Conservation (phyloP, 2,329 filamentous ascomycete species). For the Penicillium brasilianum region DNA sequence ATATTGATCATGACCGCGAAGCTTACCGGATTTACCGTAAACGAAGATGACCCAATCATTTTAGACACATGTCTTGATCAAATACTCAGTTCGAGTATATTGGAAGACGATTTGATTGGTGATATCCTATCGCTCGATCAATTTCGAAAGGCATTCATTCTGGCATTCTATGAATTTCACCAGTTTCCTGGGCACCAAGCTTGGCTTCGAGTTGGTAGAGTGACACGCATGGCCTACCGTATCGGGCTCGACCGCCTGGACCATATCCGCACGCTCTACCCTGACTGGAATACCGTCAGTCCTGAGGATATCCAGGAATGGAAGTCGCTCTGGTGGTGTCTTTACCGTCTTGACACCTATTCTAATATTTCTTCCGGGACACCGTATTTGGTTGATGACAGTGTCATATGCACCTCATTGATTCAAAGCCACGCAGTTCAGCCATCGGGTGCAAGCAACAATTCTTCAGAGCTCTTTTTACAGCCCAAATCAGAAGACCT, state of each 20-base stretch:
- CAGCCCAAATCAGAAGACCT: slow-evolving; percentile 2
- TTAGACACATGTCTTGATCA: slow-evolving; percentile 9
- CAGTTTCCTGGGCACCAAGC: slow-evolving; percentile 41
- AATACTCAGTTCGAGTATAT: slow-evolving; percentile 18
- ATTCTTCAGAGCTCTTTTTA: background rate
- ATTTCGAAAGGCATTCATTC: slow-evolving; percentile 40
- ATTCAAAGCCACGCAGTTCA: background rate
- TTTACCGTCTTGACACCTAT: slow-evolving; percentile 45
- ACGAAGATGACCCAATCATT: background rate
- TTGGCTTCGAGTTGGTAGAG: slow-evolving; percentile 40
- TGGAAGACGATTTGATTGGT: slow-evolving; percentile 19
- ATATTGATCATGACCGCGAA: slow-evolving; percentile 39
- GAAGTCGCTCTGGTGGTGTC: slow-evolving; percentile 45
- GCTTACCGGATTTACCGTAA: slow-evolving; percentile 15
- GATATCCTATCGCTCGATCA: slow-evolving; percentile 30
- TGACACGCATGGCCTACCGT: slow-evolving; percentile 43
- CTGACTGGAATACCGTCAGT: slow-evolving; percentile 28
- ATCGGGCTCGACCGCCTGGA: slow-evolving; percentile 44
- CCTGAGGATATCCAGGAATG: slow-evolving; percentile 44
- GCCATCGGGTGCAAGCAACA: background rate
- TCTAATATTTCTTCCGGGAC: slow-evolving; percentile 39
- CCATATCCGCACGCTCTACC: slow-evolving; percentile 32
- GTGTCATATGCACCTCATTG: slow-evolving; percentile 11
- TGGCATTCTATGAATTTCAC: slow-evolving; percentile 47
- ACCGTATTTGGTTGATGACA: slow-evolving; percentile 22